Evolutionary conservation across 176 grass and related monocot species (phyloP).

Genomic region (Ampelocalamus luodianensis): DNA sequence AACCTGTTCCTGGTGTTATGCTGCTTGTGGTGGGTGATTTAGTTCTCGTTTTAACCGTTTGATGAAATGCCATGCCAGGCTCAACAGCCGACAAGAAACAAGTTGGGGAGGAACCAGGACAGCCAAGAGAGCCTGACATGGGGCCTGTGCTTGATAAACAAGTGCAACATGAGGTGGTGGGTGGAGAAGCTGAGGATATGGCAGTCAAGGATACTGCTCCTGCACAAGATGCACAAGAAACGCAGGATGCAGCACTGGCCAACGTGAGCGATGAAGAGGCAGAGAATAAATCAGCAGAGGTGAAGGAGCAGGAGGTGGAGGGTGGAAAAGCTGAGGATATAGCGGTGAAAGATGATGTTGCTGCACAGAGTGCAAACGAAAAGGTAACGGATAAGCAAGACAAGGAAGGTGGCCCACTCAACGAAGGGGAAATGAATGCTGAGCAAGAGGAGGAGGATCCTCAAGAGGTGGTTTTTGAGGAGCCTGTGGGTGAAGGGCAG

Average conservation of each 20-base stretch:
- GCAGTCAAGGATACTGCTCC: neutral
- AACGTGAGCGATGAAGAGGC: neutral
- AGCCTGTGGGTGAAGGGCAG: constrained; percentile 14
- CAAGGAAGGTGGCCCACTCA: neutral
- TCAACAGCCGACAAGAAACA: neutral
- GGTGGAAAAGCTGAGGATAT: neutral
- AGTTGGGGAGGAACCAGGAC: neutral
- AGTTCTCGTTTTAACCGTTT: neutral
- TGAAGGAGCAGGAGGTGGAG: constrained; percentile 20
- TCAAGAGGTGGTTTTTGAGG: neutral
- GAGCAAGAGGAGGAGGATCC: neutral
- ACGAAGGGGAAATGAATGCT: neutral
- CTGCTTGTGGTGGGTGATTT: neutral
- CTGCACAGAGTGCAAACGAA: constrained; percentile 28
- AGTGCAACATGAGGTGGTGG: neutral
- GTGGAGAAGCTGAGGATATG: neutral
- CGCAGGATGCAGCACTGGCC: neutral
- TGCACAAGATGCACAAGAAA: neutral
- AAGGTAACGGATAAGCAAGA: neutral
- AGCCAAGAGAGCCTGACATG: neutral
- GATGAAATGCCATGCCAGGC: constrained; percentile 8
- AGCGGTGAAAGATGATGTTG: neutral
- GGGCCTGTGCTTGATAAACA: neutral
- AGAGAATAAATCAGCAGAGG: neutral
- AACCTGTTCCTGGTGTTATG: neutral